Base-by-base conservation (phyloP, 768 basidiomycete genomes). In the Phaeolepiota aurea region DNA sequence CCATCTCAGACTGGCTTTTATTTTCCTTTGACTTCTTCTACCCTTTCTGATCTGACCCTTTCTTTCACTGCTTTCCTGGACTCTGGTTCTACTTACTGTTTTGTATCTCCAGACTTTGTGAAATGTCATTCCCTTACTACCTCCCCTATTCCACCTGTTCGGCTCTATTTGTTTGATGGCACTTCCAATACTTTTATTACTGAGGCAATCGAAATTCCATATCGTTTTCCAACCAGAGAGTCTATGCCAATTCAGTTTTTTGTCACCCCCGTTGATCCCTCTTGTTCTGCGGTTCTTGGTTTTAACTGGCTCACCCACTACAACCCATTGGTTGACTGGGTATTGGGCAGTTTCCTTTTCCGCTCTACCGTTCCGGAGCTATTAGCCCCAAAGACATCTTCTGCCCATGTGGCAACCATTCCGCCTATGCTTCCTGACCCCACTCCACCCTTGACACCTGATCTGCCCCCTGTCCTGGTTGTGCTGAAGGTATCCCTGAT, bases 261-360 rank as follows among this genome's bases (percentile, higher is more conserved):
- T 42, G 30, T 45, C 7, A 45, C 35, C n/a, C 2, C 10, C 18
- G 40, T 45, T 1, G 40, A 45, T 31, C 19, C 40, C 19, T 19
- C 21, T 10, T 36, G 20, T n/a, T 36, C 34, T 13, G 15, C 35
- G 5, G 38, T 49, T 16, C 40, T 49, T 14, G 48, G 48, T 13
- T 38, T 39, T 21, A 43, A 46, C 23, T 50, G 49, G 49, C 49
- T 50, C 14, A 36, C 25, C 22, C 41, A 40, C 22, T 47, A 43
- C 44, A 51, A 48, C 36, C 47, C 41, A 14, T 38, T 32, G 18
- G 39, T 49, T 36, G 33, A 49, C 37, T 49, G 48, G 48, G 45
- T 2, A 38, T 23, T 20, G 13, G 42, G 45, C 20, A 19, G 36
- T 23, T 38, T 43, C 18, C 9, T 36, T 20, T 43, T 43, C 42